Evolutionary conservation across 169 alveolate species (phyloP).

Genomic region (Plasmodium vivax): DNA sequence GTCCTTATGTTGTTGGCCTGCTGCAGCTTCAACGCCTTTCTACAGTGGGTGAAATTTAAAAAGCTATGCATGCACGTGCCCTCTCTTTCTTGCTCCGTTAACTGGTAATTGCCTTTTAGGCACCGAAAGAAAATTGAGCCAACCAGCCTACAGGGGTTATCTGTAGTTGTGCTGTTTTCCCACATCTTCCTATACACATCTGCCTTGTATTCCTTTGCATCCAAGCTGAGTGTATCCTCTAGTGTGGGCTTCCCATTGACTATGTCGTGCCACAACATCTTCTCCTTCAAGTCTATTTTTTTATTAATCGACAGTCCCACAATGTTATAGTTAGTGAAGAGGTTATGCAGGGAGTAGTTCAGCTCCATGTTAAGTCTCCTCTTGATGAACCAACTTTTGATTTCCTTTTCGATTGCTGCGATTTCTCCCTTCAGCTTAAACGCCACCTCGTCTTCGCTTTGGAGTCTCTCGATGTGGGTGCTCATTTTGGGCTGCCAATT

Average conservation of each 20-base stretch:
- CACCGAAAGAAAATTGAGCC: conserved; percentile 85
- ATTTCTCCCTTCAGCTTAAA: conserved; percentile 77
- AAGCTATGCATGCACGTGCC: conserved; percentile 76
- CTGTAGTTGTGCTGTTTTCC: conserved; percentile 85
- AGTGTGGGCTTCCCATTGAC: conserved; percentile 87
- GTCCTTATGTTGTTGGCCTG: conserved; percentile 77
- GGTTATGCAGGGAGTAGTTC: conserved; percentile 74
- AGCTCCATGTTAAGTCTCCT: conserved; percentile 85
- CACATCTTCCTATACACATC: conserved; percentile 85
- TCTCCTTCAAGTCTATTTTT: conserved; percentile 76
- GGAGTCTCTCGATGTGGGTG: background rate
- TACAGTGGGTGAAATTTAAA: conserved; percentile 77
- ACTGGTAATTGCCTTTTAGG: conserved; percentile 78
- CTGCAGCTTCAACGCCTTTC: conserved; percentile 78
- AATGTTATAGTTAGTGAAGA: conserved; percentile 81
- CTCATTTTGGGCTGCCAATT: conserved; percentile 18
- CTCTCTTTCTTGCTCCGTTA: conserved; percentile 65
- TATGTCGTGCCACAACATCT: conserved; percentile 84
- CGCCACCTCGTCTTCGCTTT: background rate
- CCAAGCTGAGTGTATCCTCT: conserved; percentile 84
- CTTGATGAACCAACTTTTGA: conserved; percentile 85
- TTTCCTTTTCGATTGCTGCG: conserved; percentile 78
- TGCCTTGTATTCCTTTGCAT: conserved; percentile 90
- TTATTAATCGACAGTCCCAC: conserved; percentile 81
- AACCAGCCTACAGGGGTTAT: conserved; percentile 85